Evolutionary conservation across 2,329 filamentous ascomycete genomes (phyloP).

Genomic region (Colletotrichum nymphaeae): DNA sequence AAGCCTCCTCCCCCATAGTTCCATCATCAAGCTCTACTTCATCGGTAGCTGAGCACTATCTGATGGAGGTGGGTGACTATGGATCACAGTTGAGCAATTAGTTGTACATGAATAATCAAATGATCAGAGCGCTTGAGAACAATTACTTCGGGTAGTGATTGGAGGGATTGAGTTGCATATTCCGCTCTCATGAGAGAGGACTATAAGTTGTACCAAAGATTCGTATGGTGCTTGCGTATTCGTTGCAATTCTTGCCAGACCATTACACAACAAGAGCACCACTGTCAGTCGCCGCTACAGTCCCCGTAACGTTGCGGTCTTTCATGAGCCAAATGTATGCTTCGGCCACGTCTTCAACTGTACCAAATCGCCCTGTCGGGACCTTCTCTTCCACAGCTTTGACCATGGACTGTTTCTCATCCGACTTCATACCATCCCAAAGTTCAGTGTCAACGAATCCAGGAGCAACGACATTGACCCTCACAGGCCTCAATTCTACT

Average conservation of each 20-base stretch:
- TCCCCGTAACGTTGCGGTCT: constrained; percentile 21
- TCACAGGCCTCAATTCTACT: constrained; percentile 42
- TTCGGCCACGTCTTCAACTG: constrained; percentile 19
- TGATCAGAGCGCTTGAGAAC: constrained; percentile 38
- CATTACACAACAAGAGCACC: constrained; percentile 1
- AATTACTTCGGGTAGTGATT: background rate
- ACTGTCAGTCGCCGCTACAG: constrained; percentile 13
- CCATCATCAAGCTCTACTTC: too few relatives aligned
- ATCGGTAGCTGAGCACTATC: constrained; percentile 2
- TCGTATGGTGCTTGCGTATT: background rate
- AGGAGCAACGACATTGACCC: constrained; percentile 45
- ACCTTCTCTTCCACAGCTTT: background rate
- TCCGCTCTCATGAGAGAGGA: background rate
- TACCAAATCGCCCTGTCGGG: constrained; percentile 2
- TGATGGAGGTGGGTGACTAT: constrained; percentile 35
- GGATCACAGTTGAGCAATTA: constrained; percentile 35
- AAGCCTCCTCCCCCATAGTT: too few relatives aligned
- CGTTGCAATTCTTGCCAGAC: background rate
- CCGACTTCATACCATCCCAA: constrained; percentile 37
- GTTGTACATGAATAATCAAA: constrained; percentile 37
- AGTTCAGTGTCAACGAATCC: constrained; percentile 42
- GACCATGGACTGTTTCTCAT: constrained; percentile 4
- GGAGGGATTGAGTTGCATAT: background rate
- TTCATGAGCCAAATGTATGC: constrained; percentile 24
- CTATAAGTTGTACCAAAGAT: background rate